Percentiles rank a stretch among this genome's conserved stretches.
Conservation (phyloP, 2,329 filamentous ascomycete species). For the Ophiostoma novo-ulmi region DNA sequence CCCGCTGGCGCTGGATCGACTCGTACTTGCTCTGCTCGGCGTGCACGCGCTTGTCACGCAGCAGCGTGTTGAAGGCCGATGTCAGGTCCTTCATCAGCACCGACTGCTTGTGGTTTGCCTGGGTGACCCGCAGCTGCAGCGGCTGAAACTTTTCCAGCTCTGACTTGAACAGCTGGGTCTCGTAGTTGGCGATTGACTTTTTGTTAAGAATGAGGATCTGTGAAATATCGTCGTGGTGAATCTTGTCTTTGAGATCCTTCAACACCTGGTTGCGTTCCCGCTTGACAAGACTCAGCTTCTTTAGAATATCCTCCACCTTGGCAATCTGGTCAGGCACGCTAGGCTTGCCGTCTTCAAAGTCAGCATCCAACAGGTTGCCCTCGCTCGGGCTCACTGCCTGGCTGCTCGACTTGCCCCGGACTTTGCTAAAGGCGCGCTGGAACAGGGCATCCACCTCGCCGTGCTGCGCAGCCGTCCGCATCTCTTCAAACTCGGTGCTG, state of each 20-base stretch:
- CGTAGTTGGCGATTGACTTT: slow-evolving; percentile 88
- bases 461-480: slow-evolving; percentile 80
- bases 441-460: slow-evolving; percentile 86
- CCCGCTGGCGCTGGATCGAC: slow-evolving; percentile 73
- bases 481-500: slow-evolving; percentile 86
- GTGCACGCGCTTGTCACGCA: slow-evolving; percentile 90
- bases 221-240: slow-evolving; percentile 94
- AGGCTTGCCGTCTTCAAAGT: slow-evolving; percentile 73
- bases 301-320: slow-evolving; percentile 81
- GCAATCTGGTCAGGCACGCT: slow-evolving; percentile 87
- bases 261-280: slow-evolving; percentile 84
- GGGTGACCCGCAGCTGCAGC: slow-evolving; percentile 83
- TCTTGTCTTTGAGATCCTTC: slow-evolving; percentile 94
- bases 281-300: slow-evolving; percentile 88
- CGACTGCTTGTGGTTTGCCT: slow-evolving; percentile 93
- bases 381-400: slow-evolving; percentile 61
- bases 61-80: slow-evolving; percentile 73
- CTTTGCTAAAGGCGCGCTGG: slow-evolving; percentile 77
- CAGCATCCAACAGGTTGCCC: slow-evolving; percentile 80
- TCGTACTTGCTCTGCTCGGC: slow-evolving; percentile 96
- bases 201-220: slow-evolving; percentile 97
- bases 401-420: slow-evolving; percentile 59
- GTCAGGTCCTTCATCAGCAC: slow-evolving; percentile 94
- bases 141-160: slow-evolving; percentile 97
- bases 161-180: slow-evolving; percentile 85